Evolutionary conservation across 306 rosid genomes (phyloP).

Genomic region (Dalbergia cochinchinensis): DNA sequence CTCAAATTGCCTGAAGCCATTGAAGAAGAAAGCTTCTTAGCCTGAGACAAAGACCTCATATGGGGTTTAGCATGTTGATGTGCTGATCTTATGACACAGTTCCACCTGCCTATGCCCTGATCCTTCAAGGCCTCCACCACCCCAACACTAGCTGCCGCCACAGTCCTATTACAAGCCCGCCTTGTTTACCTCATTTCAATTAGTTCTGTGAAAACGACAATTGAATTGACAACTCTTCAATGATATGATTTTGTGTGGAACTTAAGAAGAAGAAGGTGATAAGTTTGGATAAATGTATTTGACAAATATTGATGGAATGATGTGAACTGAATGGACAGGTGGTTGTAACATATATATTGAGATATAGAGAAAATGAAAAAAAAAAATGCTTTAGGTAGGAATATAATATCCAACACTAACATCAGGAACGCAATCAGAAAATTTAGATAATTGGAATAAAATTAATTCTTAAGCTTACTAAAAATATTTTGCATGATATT

Average conservation of each 20-base stretch:
- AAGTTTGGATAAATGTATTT: neutral
- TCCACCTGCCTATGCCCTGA: constrained; percentile 71
- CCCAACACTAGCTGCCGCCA: constrained; percentile 48
- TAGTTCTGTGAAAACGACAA: too few relatives aligned
- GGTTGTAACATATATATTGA: constrained; percentile 34
- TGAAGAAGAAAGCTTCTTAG: constrained; percentile 53
- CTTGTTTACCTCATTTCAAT: constrained; percentile 42
- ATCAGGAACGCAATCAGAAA: too few relatives aligned
- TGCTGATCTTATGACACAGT: constrained; percentile 47
- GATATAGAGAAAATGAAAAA: neutral
- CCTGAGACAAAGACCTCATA: constrained; percentile 43
- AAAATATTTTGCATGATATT: too few relatives aligned
- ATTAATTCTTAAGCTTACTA: too few relatives aligned
- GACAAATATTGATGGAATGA: neutral
- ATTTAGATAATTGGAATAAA: too few relatives aligned
- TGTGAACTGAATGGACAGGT: neutral
- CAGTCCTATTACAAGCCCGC: constrained; percentile 48
- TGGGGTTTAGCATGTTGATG: constrained; percentile 56
- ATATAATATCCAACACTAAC: too few relatives aligned
- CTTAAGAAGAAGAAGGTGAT: neutral
- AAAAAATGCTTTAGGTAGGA: too few relatives aligned
- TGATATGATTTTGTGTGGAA: too few relatives aligned
- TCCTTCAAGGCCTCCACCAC: constrained; percentile 60
- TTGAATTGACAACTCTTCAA: too few relatives aligned
- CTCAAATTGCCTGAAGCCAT: constrained; percentile 42